Percentiles rank a stretch among this genome's conserved stretches.
These are phyloP conservation scores for Starmerella scarabaei DNA, from an alignment of 805 yeast species.

Conservation along the genomic window DNA sequence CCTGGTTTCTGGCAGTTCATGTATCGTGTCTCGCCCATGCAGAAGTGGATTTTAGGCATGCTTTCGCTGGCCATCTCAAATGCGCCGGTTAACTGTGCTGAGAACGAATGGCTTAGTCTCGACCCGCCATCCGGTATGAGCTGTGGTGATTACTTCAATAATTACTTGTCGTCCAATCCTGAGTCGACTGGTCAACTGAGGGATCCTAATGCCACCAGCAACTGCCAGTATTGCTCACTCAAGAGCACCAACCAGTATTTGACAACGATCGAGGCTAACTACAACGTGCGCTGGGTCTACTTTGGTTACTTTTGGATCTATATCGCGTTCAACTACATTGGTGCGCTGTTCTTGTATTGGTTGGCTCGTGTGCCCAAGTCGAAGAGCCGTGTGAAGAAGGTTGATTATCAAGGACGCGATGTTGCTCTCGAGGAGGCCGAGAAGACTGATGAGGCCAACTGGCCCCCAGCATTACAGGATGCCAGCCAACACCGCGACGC, in stretches of 20 bases:
- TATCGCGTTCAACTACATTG: conserved; percentile 40
- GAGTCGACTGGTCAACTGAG: conserved; percentile 41
- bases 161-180: conserved; percentile 30
- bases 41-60: conserved; percentile 53
- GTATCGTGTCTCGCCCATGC: conserved; percentile 59
- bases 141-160: conserved; percentile 43
- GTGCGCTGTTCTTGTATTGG: conserved; percentile 25
- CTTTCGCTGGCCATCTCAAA: conserved; percentile 39
- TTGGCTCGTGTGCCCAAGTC: conserved; percentile 24
- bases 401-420: conserved; percentile 15
- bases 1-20: conserved; percentile 80
- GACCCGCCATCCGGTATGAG: conserved; percentile 49
- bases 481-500: too few species aligned
- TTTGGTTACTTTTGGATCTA: conserved; percentile 50
- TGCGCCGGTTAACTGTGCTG: conserved; percentile 38
- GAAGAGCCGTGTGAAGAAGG: conserved; percentile 19
- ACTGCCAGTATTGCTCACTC: conserved; percentile 34
- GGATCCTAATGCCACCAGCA: conserved; percentile 36
- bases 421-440: conserved; percentile 16
- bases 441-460: conserved; percentile 6
- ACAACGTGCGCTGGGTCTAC: conserved; percentile 48
- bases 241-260: conserved; percentile 34
- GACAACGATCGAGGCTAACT: conserved; percentile 33
- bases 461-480: conserved; percentile 10
- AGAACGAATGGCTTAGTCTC: conserved; percentile 37